phyloP scores from a whole-genome alignment of 345 rosid species.

The Euphorbia lathyris region DNA sequence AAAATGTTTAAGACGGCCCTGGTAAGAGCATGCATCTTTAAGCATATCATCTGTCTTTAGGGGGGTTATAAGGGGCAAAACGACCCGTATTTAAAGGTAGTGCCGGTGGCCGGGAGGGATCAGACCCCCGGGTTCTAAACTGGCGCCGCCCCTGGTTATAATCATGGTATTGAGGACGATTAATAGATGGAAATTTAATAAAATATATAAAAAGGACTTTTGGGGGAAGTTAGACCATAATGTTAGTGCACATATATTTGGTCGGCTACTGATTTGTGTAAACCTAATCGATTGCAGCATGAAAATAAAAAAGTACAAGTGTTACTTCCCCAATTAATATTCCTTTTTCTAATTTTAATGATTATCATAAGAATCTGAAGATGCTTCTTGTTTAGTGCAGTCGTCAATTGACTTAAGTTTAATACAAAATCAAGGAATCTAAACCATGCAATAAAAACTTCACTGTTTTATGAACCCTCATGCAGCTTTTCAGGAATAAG shows the following conservation, averaged over 20 bases:
- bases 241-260: constrained; percentile 1
- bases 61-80: no score
- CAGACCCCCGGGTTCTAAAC: no score
- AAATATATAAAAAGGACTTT: no score
- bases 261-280: constrained; percentile 18
- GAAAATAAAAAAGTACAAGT: constrained; percentile 7
- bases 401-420: background rate
- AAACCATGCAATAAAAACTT: background rate
- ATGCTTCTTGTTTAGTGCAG: constrained; percentile 4
- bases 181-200: no score
- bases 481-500: background rate
- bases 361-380: background rate
- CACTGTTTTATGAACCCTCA: background rate
- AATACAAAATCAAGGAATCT: background rate
- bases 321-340: constrained; percentile 4
- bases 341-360: background rate
- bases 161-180: no score
- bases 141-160: no score
- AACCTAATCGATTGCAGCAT: constrained; percentile 12
- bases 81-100: no score
- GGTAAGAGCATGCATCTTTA: no score
- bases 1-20: no score
- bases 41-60: no score
- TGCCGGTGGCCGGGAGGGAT: no score
- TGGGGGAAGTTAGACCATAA: background rate